Evolutionary conservation across 306 rosid species (phyloP), one percentile per base, ranked within the genome.

Genomic region (Gastrolobium villosum): DNA sequence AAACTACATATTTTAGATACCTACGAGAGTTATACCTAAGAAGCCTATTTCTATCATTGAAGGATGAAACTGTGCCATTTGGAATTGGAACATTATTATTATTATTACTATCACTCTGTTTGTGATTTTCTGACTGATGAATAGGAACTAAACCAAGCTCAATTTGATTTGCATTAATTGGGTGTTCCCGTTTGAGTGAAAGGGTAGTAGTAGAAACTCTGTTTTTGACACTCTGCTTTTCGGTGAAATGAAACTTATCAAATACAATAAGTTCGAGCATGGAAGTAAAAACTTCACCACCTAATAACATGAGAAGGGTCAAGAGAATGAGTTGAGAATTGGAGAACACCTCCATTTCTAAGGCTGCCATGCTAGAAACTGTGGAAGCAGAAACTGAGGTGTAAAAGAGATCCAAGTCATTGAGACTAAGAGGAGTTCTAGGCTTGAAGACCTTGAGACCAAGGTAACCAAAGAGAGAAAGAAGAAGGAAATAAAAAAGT

Each of bases 361-460:
- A 20, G 0, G 86, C 79, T 0, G 90, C 84, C 94, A 92, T 86
- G 86, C 98, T 94, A 9, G 98, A 92, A 20, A 87, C 89, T 0
- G 97, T 90, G 55, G 86, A 41, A 13, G 94, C 84, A 13, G 98
- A 94, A 68, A 90, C 97, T 3, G 96, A 85, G 2, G 97, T 92
- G 88, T 71, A 94, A 43, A 92, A 88, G 0, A 90, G 31, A 71
- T 94, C 91, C 1, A 88, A 3, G 26, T 79, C 50, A 0, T 65
- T 77, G 0, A 82, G 87, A 5, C n/a, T 48, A 41, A 62, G 0
- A 8, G 31, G 64, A 40, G 72, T 55, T 43, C 84, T 82, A 56
- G 85, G 79, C 14, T 82, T 88, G 68, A 87, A 74, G 43, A 81
- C 0, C 69, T 78, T 90, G 60, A 92, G 86, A 68, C 88, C 86